Evolutionary conservation across 805 yeast genomes (phyloP), one percentile per base, ranked within the genome.

Genomic region (Limtongozyma cylindracea): DNA sequence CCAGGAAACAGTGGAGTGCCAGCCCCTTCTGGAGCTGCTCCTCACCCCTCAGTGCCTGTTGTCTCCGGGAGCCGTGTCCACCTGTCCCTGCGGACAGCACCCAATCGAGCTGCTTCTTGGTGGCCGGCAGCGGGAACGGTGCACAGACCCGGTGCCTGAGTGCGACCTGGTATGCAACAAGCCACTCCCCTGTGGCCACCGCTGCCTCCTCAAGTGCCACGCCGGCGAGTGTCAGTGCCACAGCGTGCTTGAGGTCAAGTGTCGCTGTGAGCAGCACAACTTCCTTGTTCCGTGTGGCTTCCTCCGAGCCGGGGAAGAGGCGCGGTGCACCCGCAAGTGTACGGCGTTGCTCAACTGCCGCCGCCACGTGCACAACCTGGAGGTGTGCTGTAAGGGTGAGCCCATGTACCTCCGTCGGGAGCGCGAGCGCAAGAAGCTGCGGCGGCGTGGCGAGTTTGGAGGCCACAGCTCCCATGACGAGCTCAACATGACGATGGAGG

Each of bases 61-160:
- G 20, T 49, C 73, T 4, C 91, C 92, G 0, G 45, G 50, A 10
- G 29, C 45, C 1, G 40, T 69, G n/a, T 58, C 49, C 13, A 56
- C 61, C 1, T 80, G 95, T 44, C 72, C 70, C 17, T 80, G 95
- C 50, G 92, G 93, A 2, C 66, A 70, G 34, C 56, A 64, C 2
- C 31, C 36, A 4, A 48, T 69, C 7, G 36, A 36, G 2, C 49
- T 48, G 1, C n/a, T n/a, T n/a, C n/a, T n/a, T n/a, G n/a, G n/a
- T n/a, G n/a, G n/a, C n/a, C n/a, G 15, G 6, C 6, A 5, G 15
- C 15, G 94, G 29, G 32, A 31, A 1, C 43, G 52, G 15, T 80
- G 95, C 43, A 51, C 71, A 2, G 92, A 77, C 29, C 71, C 78
- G 1, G 54, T 78, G 17, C 88, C 92, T 4, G 62, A 68, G 7